phyloP scores from a whole-genome alignment of 805 yeast species.

The Metschnikowia kofuensis region DNA sequence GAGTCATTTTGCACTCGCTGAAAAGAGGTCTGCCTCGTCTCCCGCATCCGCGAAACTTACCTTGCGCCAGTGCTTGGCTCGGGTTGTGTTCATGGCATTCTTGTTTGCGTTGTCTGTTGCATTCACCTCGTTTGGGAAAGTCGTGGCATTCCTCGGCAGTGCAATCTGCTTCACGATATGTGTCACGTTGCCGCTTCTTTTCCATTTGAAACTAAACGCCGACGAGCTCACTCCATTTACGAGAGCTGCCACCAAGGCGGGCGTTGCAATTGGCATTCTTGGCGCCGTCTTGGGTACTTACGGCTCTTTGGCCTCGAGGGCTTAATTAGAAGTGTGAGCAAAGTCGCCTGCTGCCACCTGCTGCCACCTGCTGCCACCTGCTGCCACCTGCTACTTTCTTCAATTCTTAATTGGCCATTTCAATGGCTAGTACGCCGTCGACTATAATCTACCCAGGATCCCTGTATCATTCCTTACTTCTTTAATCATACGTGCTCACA shows the following conservation, averaged over 20 bases:
- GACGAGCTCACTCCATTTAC: conserved; percentile 9
- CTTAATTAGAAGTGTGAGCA: not conserved
- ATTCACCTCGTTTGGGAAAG: conserved; percentile 38
- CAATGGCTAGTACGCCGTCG: too few relatives aligned
- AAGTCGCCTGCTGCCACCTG: too few relatives aligned
- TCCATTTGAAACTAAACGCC: conserved; percentile 22
- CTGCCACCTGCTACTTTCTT: too few relatives aligned
- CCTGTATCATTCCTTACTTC: not conserved
- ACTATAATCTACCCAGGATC: not conserved
- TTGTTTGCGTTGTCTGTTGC: conserved; percentile 23
- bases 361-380: too few relatives aligned
- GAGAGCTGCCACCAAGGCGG: conserved; percentile 3
- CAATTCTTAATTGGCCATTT: too few relatives aligned
- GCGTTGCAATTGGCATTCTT: conserved; percentile 11
- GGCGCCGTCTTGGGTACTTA: conserved; percentile 19
- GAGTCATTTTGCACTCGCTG: conserved; percentile 18
- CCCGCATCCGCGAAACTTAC: not conserved
- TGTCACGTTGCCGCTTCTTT: conserved; percentile 37
- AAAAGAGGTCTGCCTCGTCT: not conserved
- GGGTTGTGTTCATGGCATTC: conserved; percentile 25
- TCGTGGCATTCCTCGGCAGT: conserved; percentile 41
- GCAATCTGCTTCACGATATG: conserved; percentile 43
- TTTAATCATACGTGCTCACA: not conserved
- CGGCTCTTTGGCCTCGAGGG: conserved; percentile 11
- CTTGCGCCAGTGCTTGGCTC: conserved; percentile 10